Evolutionary conservation across 345 rosid species (phyloP).

Genomic region (Eucalyptus cladocalyx): DNA sequence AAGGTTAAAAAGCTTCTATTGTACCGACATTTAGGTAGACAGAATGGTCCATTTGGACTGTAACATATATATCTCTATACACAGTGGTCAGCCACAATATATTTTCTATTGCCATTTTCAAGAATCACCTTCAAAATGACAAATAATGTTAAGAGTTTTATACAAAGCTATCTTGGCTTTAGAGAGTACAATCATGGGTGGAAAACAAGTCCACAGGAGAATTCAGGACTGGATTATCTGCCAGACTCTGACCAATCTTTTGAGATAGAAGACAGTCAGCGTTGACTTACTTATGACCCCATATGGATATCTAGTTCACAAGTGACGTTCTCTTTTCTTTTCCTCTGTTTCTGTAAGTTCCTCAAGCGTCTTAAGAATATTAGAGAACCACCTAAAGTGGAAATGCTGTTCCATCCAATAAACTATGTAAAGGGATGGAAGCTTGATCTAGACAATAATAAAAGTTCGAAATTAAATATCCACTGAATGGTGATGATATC

Average conservation of each 20-base stretch:
- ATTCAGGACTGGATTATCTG: not conserved
- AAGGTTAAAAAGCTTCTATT: not conserved
- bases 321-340: not conserved
- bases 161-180: not conserved
- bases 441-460: not conserved
- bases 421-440: not conserved
- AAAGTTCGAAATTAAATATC: not conserved
- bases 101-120: not conserved
- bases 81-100: not conserved
- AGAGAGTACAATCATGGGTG: not conserved
- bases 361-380: not conserved
- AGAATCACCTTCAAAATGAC: not conserved
- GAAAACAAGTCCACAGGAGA: not conserved
- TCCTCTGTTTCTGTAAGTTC: not conserved
- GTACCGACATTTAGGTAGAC: not conserved
- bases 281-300: not conserved
- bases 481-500: not conserved
- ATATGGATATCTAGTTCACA: not conserved
- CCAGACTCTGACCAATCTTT: not conserved
- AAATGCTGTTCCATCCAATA: not conserved
- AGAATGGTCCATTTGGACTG: not conserved
- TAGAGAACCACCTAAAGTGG: not conserved
- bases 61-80: not conserved
- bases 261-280: not conserved
- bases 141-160: not conserved